These are phyloP conservation scores for Cucurbita argyrosperma DNA, from an alignment of 306 rosid species.

Conservation along the genomic window DNA sequence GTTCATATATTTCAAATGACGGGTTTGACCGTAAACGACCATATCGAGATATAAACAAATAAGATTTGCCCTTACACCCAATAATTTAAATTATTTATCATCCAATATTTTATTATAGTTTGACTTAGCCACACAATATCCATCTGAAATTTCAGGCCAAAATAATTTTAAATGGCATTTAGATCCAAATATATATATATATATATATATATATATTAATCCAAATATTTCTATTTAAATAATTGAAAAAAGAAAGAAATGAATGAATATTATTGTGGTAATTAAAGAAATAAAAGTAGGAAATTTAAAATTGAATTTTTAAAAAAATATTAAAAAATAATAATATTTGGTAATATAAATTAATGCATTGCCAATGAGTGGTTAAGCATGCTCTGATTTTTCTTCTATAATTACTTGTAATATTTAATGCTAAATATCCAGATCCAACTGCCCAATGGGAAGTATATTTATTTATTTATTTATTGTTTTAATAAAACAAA, in stretches of 20 bases:
- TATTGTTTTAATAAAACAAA: neutral
- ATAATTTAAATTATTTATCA: too few relatives aligned
- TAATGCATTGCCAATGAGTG: neutral
- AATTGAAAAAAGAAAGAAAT: too few relatives aligned
- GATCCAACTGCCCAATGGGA: neutral
- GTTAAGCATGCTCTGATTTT: neutral
- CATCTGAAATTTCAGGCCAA: neutral
- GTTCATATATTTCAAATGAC: neutral
- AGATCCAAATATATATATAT: neutral
- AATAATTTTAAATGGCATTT: too few relatives aligned
- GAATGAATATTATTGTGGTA: neutral
- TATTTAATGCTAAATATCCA: conserved; percentile 3
- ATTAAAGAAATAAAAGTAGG: too few relatives aligned
- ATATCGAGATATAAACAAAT: neutral
- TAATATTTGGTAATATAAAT: too few relatives aligned
- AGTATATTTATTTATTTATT: neutral
- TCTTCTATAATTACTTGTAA: neutral
- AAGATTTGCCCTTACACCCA: neutral
- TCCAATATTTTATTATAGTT: neutral
- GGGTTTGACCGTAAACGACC: neutral
- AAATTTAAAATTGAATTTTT: too few relatives aligned
- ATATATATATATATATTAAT: too few relatives aligned
- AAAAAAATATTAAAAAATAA: too few relatives aligned
- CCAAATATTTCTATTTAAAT: neutral
- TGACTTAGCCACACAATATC: neutral